These are phyloP conservation scores for Exophiala aquamarina DNA, from an alignment of 2,329 filamentous ascomycete species.

Conservation along the genomic window DNA sequence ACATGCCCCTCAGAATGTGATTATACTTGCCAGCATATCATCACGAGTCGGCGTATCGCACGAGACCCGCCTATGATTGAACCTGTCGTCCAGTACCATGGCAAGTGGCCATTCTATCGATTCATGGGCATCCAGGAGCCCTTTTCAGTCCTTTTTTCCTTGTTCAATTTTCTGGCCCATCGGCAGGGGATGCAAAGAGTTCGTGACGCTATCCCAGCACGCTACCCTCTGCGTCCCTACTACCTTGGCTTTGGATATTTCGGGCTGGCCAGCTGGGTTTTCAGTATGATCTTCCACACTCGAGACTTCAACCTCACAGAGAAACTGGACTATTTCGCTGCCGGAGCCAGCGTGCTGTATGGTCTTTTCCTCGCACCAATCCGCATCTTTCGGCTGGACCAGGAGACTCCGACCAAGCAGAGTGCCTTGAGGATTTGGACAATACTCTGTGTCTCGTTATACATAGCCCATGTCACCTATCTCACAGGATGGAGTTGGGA, in stretches of 20 bases:
- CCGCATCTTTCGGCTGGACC: constrained; percentile 79
- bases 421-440: constrained; percentile 74
- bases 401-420: constrained; percentile 47
- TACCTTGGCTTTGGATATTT: constrained; percentile 79
- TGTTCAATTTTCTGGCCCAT: constrained; percentile 89
- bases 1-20: constrained; percentile 92
- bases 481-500: constrained; percentile 86
- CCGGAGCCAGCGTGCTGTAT: constrained; percentile 86
- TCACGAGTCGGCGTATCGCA: constrained; percentile 70
- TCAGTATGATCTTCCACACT: constrained; percentile 89
- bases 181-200: constrained; percentile 72
- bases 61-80: constrained; percentile 63
- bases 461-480: constrained; percentile 76
- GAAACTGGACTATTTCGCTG: constrained; percentile 94
- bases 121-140: constrained; percentile 93
- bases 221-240: constrained; percentile 75
- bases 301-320: constrained; percentile 84
- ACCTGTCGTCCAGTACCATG: constrained; percentile 87
- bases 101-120: constrained; percentile 96
- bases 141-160: constrained; percentile 86
- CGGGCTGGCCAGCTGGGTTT: constrained; percentile 79
- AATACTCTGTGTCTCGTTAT: constrained; percentile 67
- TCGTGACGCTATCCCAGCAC: constrained; percentile 65
- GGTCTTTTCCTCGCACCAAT: constrained; percentile 84
- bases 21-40: constrained; percentile 93